Base-by-base conservation (phyloP, 2,329 filamentous ascomycete species). In the Pestalotiopsis sp. region DNA sequence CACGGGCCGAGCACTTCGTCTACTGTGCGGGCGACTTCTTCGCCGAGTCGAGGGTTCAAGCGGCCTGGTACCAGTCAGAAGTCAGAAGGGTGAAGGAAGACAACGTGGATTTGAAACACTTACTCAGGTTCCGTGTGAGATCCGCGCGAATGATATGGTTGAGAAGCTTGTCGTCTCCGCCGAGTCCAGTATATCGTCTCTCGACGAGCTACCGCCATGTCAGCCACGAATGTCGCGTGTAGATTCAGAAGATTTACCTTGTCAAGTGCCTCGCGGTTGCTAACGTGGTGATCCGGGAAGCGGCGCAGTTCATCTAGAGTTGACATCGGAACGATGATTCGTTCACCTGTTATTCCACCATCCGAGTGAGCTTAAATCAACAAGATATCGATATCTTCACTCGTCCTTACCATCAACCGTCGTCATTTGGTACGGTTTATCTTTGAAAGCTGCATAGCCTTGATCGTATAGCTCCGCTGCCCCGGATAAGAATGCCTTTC, bases 21-120 rank as follows among this genome's bases (percentile, higher is more conserved):
- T 52, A 84, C 73, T 1, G 79, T 76, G 2, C 75, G 73, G 4
- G 72, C 71, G 1, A 82, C 80, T 66, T 85, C 83, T 1, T 79
- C 77, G 6, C 79, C 72, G 31, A 85, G 77, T 3, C 72, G 70
- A 0, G 80, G 77, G 70, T 81, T 84, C 12, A 85, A 74, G 0
- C 78, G 78, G 36, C 70, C 73, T 75, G 25, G 7, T 1, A 36
- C 13, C 41, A 12, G 41, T 45, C 17, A 57, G 49, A 14, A 9
- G 5, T 14, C 3, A 7, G 12, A 12, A 17, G 13, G 1, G 11
- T 64, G 2, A 31, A 20, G 7, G 4, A 1, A 20, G 13, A 12
- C 38, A 31, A 64, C 6, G 7, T 7, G 27, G 7, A 31, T 39
- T 49, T 14, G 20, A 20, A 13, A 17, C 20, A 56, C 72, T 66